Evolutionary conservation across 2,329 filamentous ascomycete genomes (phyloP).

Genomic region (Pezicula rhizophila): DNA sequence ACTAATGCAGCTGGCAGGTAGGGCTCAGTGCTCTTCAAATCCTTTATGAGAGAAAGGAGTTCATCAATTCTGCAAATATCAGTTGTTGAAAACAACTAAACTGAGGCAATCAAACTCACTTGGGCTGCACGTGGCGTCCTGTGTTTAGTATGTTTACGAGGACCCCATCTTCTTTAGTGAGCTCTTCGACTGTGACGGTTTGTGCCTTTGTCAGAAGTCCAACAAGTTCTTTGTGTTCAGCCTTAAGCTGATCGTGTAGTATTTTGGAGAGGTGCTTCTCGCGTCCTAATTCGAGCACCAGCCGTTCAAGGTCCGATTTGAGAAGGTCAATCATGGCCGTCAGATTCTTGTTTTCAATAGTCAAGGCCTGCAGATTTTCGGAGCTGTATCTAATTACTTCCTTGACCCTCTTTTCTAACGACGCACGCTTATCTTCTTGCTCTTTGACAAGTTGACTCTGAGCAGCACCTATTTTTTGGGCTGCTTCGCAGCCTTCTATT

Average conservation of each 20-base stretch:
- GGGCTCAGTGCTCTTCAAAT: slow-evolving; percentile 8
- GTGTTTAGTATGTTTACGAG: slow-evolving; percentile 13
- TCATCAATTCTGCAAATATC: slow-evolving; percentile 17
- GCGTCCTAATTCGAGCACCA: slow-evolving; percentile 8
- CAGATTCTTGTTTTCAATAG: too few species aligned
- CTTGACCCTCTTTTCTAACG: background rate
- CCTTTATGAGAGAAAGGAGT: slow-evolving; percentile 8
- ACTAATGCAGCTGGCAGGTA: slow-evolving; percentile 11
- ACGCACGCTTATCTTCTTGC: background rate
- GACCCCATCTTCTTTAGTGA: slow-evolving; percentile 15
- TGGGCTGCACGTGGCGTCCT: slow-evolving; percentile 17
- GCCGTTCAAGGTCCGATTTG: slow-evolving; percentile 9
- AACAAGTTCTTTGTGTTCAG: slow-evolving; percentile 13
- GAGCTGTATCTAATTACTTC: background rate
- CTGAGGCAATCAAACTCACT: slow-evolving; percentile 22
- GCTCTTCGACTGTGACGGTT: slow-evolving; percentile 8
- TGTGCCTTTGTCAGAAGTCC: slow-evolving; percentile 16
- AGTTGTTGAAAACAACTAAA: background rate
- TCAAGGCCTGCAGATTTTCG: background rate
- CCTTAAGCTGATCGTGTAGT: slow-evolving; percentile 13
- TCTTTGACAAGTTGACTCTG: background rate
- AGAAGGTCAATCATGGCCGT: slow-evolving; percentile 6
- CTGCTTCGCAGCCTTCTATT: too few species aligned
- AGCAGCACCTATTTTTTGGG: too few species aligned
- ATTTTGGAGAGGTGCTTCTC: slow-evolving; percentile 12